These are phyloP conservation scores for Zasmidium citrigriseum DNA, from an alignment of 2,329 filamentous ascomycete genomes.

Conservation along the genomic window DNA sequence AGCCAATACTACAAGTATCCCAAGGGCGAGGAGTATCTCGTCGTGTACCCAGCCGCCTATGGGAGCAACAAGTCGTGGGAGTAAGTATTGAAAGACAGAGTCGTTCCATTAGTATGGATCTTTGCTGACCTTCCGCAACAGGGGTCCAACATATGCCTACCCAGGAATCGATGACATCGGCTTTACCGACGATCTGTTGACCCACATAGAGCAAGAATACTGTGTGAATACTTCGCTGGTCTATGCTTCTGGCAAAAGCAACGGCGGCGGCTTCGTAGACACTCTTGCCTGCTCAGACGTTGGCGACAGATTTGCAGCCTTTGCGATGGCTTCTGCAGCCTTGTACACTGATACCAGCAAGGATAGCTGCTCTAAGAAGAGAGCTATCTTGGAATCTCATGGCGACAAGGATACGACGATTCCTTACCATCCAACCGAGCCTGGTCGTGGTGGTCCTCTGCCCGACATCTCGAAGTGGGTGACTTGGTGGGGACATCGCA, in stretches of 20 bases:
- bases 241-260: conserved; percentile 55
- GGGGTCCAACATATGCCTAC: conserved; percentile 44
- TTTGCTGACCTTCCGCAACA: too few species aligned
- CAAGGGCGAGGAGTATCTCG: conserved; percentile 47
- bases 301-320: conserved; percentile 50
- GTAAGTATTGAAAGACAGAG: too few species aligned
- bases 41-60: conserved; percentile 52
- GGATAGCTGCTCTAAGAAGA: conserved; percentile 29
- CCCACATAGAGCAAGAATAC: conserved; percentile 41
- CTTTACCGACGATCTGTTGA: conserved; percentile 48
- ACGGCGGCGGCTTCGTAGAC: conserved; percentile 53
- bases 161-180: conserved; percentile 43
- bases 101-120: neutral
- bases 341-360: conserved; percentile 41
- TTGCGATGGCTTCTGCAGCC: conserved; percentile 51
- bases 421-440: conserved; percentile 40
- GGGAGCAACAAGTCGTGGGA: too few species aligned
- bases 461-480: conserved; percentile 36
- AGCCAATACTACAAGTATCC: conserved; percentile 49
- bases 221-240: conserved; percentile 49
- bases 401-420: conserved; percentile 45
- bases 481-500: conserved; percentile 40
- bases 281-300: conserved; percentile 49
- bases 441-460: conserved; percentile 27
- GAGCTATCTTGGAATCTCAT: conserved; percentile 49